These are phyloP conservation scores for Scedosporium aurantiacum DNA, from an alignment of 2,329 filamentous ascomycete species.

Conservation along the genomic window DNA sequence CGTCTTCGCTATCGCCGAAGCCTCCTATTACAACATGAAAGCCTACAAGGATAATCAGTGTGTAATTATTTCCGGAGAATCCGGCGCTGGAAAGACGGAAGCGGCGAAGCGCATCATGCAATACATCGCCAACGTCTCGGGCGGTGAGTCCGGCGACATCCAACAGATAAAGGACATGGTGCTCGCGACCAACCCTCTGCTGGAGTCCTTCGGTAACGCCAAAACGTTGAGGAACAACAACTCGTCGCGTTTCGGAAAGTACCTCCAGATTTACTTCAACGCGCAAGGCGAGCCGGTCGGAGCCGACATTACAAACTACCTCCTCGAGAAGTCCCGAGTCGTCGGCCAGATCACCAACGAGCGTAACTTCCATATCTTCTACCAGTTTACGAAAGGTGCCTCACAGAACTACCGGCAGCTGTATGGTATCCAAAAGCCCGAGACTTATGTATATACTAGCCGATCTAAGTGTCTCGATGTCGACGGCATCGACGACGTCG, in stretches of 20 bases:
- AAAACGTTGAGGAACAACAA: constrained; percentile 99
- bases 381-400: constrained; percentile 94
- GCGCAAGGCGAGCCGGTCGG: constrained; percentile 81
- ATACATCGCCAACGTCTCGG: constrained; percentile 96
- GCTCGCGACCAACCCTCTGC: constrained; percentile 88
- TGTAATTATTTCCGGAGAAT: constrained; percentile 98
- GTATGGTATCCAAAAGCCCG: constrained; percentile 85
- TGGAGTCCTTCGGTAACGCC: constrained; percentile 96
- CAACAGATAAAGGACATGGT: constrained; percentile 99
- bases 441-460: constrained; percentile 89
- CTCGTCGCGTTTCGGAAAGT: constrained; percentile 96
- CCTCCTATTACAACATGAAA: constrained; percentile 99
- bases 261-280: constrained; percentile 96
- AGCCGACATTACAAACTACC: constrained; percentile 95
- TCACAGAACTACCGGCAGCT: constrained; percentile 74
- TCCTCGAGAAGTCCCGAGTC: constrained; percentile 89
- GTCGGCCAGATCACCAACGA: constrained; percentile 92
- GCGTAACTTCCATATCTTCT: constrained; percentile 98
- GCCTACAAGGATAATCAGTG: constrained; percentile 98
- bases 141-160: constrained; percentile 73
- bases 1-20: constrained; percentile 94
- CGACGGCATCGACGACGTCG: constrained; percentile 80
- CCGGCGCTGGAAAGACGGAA: constrained; percentile 95
- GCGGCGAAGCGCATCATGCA: constrained; percentile 99
- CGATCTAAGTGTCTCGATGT: constrained; percentile 92